phyloP scores from a whole-genome alignment of 2,329 filamentous ascomycete genomes.

The Didymella glomerata region DNA sequence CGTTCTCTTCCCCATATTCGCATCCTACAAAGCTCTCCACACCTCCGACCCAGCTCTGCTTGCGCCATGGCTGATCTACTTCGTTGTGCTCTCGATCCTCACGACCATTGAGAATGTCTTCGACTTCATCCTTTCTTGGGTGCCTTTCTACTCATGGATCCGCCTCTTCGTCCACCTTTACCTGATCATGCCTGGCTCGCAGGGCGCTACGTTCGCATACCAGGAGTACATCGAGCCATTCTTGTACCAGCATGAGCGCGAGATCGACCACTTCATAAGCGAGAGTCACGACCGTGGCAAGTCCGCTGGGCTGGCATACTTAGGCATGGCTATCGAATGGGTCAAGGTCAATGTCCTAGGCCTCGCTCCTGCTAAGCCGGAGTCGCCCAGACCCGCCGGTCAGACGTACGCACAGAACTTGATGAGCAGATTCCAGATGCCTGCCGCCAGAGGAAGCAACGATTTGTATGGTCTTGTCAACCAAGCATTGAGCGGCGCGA shows the following conservation, averaged over 20 bases:
- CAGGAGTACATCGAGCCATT: constrained; percentile 86
- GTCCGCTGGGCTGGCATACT: constrained; percentile 72
- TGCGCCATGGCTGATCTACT: constrained; percentile 99
- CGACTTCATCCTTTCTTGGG: constrained; percentile 85
- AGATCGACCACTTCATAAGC: constrained; percentile 91
- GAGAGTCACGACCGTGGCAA: constrained; percentile 80
- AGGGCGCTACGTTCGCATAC: constrained; percentile 88
- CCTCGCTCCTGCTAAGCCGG: constrained; percentile 63
- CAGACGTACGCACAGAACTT: constrained; percentile 78
- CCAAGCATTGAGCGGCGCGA: constrained; percentile 73
- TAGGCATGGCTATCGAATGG: constrained; percentile 58
- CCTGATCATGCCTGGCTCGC: constrained; percentile 96
- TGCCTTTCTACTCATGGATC: constrained; percentile 94
- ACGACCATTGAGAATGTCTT: constrained; percentile 87
- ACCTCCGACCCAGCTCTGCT: constrained; percentile 87
- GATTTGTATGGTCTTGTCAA: constrained; percentile 84
- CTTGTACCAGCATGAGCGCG: constrained; percentile 82
- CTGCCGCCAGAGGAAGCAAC: constrained; percentile 68
- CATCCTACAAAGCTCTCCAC: constrained; percentile 97
- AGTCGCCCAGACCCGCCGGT: constrained; percentile 58
- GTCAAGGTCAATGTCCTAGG: constrained; percentile 82
- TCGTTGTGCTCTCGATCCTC: constrained; percentile 86
- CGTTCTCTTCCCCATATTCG: constrained; percentile 93
- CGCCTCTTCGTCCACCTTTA: constrained; percentile 89
- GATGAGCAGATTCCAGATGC: constrained; percentile 86